phyloP scores from a whole-genome alignment of 306 rosid species.

The Datisca glomerata region DNA sequence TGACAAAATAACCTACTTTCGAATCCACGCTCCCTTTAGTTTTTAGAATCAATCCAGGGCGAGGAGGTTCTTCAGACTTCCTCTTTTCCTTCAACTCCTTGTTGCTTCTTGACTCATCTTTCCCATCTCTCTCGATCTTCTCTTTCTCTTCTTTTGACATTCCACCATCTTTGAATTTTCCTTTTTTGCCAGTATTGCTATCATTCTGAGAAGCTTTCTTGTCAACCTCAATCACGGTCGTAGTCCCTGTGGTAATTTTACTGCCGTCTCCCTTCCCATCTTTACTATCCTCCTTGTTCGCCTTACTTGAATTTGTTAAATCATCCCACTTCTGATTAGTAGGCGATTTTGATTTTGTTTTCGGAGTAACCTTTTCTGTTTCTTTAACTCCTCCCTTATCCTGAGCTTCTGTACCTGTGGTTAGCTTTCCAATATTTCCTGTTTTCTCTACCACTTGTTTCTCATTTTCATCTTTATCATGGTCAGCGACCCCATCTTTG shows the following conservation, averaged over 20 bases:
- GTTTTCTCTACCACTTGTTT: slow-evolving; percentile 21
- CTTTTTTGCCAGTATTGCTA: slow-evolving; percentile 21
- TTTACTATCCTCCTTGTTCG: slow-evolving; percentile 38
- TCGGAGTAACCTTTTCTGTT: slow-evolving; percentile 24
- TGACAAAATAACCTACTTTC: slow-evolving; percentile 44
- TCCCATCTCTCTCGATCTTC: slow-evolving; percentile 45
- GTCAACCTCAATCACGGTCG: slow-evolving; percentile 22
- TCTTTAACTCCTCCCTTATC: slow-evolving; percentile 22
- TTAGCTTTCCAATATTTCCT: slow-evolving; percentile 24
- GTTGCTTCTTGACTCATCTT: slow-evolving; percentile 49
- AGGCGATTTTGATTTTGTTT: slow-evolving; percentile 36
- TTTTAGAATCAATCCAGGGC: slow-evolving; percentile 78
- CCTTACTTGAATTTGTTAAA: slow-evolving; percentile 22
- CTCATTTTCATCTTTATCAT: slow-evolving; percentile 25
- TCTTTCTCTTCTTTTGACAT: slow-evolving; percentile 56
- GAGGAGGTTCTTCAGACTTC: slow-evolving; percentile 86
- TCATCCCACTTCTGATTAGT: slow-evolving; percentile 22
- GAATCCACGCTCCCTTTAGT: slow-evolving; percentile 58
- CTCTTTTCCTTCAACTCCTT: slow-evolving; percentile 65
- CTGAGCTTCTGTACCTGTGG: slow-evolving; percentile 26
- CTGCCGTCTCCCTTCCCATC: slow-evolving; percentile 37
- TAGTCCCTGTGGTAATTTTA: slow-evolving; percentile 24
- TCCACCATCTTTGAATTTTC: slow-evolving; percentile 47
- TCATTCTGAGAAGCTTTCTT: slow-evolving; percentile 40
- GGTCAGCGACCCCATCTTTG: slow-evolving; percentile 24